Base-by-base conservation (phyloP, 106 monocot genomes). In the Vanilla planifolia region DNA sequence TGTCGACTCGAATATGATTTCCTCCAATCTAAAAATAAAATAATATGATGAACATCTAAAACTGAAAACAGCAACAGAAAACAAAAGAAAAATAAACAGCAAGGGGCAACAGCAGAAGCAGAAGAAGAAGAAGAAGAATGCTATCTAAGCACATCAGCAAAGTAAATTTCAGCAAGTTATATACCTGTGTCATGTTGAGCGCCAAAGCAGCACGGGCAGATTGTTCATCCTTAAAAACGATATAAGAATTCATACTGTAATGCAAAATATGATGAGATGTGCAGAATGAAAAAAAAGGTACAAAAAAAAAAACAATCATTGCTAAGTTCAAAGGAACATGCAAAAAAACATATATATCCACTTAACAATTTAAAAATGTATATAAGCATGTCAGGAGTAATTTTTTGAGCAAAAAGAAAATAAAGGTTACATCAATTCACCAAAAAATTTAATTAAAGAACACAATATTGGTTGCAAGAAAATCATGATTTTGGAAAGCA, bases 1-100 rank as follows among this genome's bases (percentile, higher is more conserved):
- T 84, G 59, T 96, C 95, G 60, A 96, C 90, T 42, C 95, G 80
- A 19, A 96, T 90, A 58, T 96, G 95, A 68, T 96, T 87, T 63
- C 79, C 95, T 53, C 71, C 90, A 58, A 90, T 37, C 90, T 96
- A 53, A 59, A 79, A 26, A 33, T 51, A 19, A 45, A 60, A 30
- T 44, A 6, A 16, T 42, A 30, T 48, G 33, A 37, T 6, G 37
- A 33, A 30, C 6, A 60, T 34, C 22, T 26, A 3, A 36, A 36
- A n/a, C n/a, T n/a, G n/a, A n/a, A n/a, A n/a, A n/a, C n/a, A n/a
- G n/a, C n/a, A n/a, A n/a, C n/a, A n/a, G 10, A 25, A 13, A 28
- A 55, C 27, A 33, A 13, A 57, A 9, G 8, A 15, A 67, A 74
- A 51, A 56, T 14, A 33, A 20, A 67, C 14, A n/a, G 40, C 10